A percentile compares a stretch with the other conserved stretches of the same genome.
These are phyloP conservation scores for Eucalyptus erythrocorys DNA, from an alignment of 345 rosid genomes.

Conservation along the genomic window DNA sequence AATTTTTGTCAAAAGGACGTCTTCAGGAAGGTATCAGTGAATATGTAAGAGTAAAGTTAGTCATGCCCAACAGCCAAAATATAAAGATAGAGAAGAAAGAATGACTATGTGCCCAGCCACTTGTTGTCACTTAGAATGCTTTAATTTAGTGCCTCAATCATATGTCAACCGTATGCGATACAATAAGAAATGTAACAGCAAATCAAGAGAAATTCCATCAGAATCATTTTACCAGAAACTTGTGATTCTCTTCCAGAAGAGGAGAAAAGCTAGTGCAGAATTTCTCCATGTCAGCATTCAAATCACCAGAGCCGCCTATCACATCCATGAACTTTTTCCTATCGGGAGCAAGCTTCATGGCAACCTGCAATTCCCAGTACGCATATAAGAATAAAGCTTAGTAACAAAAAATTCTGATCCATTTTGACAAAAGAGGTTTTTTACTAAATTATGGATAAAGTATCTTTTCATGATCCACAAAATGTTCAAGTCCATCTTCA, in stretches of 20 bases:
- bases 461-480: neutral
- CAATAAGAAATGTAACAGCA: neutral
- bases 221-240: slow-evolving; percentile 63
- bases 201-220: neutral
- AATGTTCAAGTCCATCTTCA: neutral
- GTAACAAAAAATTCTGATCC: neutral
- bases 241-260: slow-evolving; percentile 82
- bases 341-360: slow-evolving; percentile 93
- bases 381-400: neutral
- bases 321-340: slow-evolving; percentile 97
- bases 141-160: neutral
- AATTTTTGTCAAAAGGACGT: neutral
- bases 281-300: slow-evolving; percentile 68
- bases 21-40: neutral
- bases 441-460: neutral
- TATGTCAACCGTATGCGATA: neutral
- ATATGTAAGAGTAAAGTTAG: neutral
- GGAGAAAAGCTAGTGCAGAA: slow-evolving; percentile 73
- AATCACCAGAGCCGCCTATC: slow-evolving; percentile 66
- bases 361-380: slow-evolving; percentile 36
- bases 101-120: neutral
- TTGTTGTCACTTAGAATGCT: neutral
- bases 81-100: neutral
- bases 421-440: neutral
- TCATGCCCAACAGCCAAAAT: neutral